These are phyloP conservation scores for Colletotrichum sp. DNA, from an alignment of 2,329 filamentous ascomycete genomes.

Conservation along the genomic window DNA sequence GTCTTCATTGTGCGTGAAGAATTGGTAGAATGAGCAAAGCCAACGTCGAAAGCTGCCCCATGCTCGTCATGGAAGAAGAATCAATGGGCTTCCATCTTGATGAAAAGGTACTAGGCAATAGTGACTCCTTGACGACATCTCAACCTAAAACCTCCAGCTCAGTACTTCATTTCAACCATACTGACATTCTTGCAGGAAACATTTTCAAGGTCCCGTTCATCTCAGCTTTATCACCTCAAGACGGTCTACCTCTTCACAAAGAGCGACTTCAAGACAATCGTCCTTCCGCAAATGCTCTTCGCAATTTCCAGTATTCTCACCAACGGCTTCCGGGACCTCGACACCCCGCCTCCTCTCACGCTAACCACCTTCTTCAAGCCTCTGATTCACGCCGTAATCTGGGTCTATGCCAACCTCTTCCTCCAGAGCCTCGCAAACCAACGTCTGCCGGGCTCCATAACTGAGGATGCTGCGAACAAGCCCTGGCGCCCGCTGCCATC, in stretches of 20 bases:
- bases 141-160: not conserved
- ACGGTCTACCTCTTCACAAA: constrained; percentile 33
- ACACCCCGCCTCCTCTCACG: not conserved
- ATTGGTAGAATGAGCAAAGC: rapidly evolving
- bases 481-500: constrained; percentile 36
- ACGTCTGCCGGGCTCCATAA: constrained; percentile 31
- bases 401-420: not conserved
- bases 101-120: not conserved
- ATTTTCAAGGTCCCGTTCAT: rapidly evolving
- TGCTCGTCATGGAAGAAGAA: not conserved
- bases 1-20: not conserved
- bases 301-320: constrained; percentile 12
- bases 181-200: not conserved
- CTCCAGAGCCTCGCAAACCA: constrained; percentile 40
- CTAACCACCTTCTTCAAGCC: not conserved
- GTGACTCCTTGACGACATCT: rapidly evolving
- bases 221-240: constrained; percentile 12
- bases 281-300: constrained; percentile 34
- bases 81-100: not conserved
- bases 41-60: not conserved
- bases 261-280: constrained; percentile 35
- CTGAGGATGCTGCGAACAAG: constrained; percentile 46
- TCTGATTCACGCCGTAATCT: not conserved
- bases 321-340: not conserved
- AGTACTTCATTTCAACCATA: rapidly evolving